These are phyloP conservation scores for Fusarium aywerte DNA, from an alignment of 2,329 filamentous ascomycete species.

Conservation along the genomic window DNA sequence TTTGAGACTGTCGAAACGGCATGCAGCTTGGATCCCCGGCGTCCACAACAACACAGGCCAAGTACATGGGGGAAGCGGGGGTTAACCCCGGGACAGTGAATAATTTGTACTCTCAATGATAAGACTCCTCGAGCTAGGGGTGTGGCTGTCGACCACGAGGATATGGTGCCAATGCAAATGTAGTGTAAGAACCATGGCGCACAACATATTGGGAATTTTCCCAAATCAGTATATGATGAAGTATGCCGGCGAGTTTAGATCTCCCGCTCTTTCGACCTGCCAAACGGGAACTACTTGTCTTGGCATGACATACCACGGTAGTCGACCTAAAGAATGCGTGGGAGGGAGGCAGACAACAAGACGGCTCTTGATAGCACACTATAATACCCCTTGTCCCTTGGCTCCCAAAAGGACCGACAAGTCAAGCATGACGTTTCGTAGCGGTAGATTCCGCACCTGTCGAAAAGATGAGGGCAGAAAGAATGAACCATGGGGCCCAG, in stretches of 20 bases:
- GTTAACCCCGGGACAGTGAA: slow-evolving; percentile 1
- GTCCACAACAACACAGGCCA: slow-evolving; percentile 24
- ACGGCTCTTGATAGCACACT: slow-evolving; percentile 17
- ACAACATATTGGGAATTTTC: neutral
- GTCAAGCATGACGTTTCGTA: slow-evolving; percentile 29
- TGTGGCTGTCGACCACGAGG: slow-evolving; percentile 1
- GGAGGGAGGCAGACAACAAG: slow-evolving; percentile 34
- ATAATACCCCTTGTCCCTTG: slow-evolving; percentile 15
- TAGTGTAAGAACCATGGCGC: neutral
- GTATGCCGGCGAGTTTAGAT: slow-evolving; percentile 24
- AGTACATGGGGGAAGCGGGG: slow-evolving; percentile 27
- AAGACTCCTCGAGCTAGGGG: slow-evolving; percentile 18
- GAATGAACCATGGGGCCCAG: slow-evolving; percentile 33
- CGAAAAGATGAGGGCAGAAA: slow-evolving; percentile 9
- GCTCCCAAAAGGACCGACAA: slow-evolving; percentile 35
- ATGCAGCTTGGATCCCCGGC: slow-evolving; percentile 40
- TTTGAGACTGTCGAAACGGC: slow-evolving; percentile 32
- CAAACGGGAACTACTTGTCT: slow-evolving; percentile 38
- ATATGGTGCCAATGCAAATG: neutral
- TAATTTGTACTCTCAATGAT: neutral
- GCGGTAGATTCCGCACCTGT: slow-evolving; percentile 32
- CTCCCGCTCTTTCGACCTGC: slow-evolving; percentile 25
- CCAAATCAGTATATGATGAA: slow-evolving; percentile 19
- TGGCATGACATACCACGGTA: slow-evolving; percentile 29
- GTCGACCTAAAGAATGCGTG: slow-evolving; percentile 15